These are phyloP conservation scores for Neurospora discreta DNA, from an alignment of 495 filamentous ascomycete genomes.

Conservation along the genomic window DNA sequence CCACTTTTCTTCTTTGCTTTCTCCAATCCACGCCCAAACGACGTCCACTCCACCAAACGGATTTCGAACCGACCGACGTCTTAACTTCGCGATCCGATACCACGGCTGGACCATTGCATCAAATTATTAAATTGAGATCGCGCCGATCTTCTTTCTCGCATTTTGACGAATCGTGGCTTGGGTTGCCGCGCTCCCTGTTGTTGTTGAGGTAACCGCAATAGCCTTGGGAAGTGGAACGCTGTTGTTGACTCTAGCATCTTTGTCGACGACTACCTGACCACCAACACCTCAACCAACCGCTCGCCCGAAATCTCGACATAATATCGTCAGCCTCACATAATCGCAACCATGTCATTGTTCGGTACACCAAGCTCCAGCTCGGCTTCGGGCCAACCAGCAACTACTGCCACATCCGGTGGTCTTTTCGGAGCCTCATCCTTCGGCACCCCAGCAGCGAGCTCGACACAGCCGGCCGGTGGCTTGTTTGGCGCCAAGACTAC, in stretches of 20 bases:
- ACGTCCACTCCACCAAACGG: not conserved
- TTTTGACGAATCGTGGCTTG: not conserved
- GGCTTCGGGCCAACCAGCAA: constrained; percentile 24
- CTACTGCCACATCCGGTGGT: constrained; percentile 28
- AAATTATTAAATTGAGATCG: not conserved
- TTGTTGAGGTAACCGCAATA: not conserved
- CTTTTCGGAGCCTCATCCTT: constrained; percentile 28
- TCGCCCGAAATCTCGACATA: not conserved
- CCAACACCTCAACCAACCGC: not conserved
- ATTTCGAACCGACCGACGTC: not conserved
- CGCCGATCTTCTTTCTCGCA: not conserved
- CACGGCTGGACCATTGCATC: not conserved
- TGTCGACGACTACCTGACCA: not conserved
- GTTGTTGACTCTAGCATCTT: not conserved
- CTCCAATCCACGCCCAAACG: not conserved
- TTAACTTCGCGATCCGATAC: not conserved
- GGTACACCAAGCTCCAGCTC: constrained; percentile 26
- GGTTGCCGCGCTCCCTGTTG: not conserved
- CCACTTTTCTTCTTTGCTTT: not conserved
- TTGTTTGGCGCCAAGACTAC: constrained; percentile 39
- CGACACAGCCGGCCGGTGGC: constrained; percentile 21
- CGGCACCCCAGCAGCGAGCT: constrained; percentile 18
- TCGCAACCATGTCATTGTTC: constrained; percentile 26
- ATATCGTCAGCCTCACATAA: not conserved
- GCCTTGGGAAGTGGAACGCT: not conserved